phyloP scores from a whole-genome alignment of 176 grass and related monocot species.

The Paspalum vaginatum region DNA sequence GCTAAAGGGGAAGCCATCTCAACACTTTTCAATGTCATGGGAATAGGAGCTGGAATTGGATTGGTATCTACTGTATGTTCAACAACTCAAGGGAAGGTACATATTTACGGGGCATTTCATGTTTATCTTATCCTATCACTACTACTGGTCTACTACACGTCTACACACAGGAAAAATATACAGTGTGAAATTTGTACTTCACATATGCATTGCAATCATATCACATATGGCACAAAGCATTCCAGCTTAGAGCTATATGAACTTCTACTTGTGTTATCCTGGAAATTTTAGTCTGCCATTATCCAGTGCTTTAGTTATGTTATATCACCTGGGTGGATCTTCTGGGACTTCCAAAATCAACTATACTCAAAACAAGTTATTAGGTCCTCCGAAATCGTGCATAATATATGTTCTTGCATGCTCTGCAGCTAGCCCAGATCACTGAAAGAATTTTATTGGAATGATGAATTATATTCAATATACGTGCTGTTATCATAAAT shows the following conservation, averaged over 20 bases:
- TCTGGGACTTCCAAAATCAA: background rate
- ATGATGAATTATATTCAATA: background rate
- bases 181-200: background rate
- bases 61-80: slow-evolving; percentile 91
- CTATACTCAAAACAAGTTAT: background rate
- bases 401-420: slow-evolving; percentile 27
- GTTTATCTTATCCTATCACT: background rate
- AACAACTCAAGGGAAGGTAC: slow-evolving; percentile 93
- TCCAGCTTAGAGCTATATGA: background rate
- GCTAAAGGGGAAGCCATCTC: slow-evolving; percentile 98
- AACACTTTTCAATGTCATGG: slow-evolving; percentile 91
- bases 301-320: slow-evolving; percentile 8
- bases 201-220: background rate
- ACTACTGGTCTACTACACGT: slow-evolving; percentile 9
- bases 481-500: slow-evolving; percentile 19
- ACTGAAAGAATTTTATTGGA: background rate
- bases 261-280: background rate
- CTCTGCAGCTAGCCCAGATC: background rate
- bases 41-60: slow-evolving; percentile 81
- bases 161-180: slow-evolving; percentile 9
- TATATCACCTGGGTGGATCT: background rate
- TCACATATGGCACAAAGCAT: background rate
- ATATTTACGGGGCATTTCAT: background rate
- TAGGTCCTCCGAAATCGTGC: background rate
- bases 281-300: background rate